phyloP scores from a whole-genome alignment of 2,329 filamentous ascomycete species.

The Penicillium rolfsii region DNA sequence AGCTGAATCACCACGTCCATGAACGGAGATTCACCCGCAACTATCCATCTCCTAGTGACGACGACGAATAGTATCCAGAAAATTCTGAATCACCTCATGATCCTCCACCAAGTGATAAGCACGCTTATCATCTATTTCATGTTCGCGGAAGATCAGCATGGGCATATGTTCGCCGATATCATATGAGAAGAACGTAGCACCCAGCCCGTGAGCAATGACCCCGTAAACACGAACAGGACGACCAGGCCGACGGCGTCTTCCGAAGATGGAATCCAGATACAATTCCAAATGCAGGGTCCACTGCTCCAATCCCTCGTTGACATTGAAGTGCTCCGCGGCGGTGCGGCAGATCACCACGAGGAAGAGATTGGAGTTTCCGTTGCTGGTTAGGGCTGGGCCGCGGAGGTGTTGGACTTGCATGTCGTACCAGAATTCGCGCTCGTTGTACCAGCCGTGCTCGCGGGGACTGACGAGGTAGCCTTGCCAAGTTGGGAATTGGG shows the following conservation, averaged over 20 bases:
- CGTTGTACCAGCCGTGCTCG: conserved; percentile 2
- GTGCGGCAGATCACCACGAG: conserved; percentile 8
- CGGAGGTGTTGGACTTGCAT: conserved; percentile 3
- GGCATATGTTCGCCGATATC: background rate
- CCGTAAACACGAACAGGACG: background rate
- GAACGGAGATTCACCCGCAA: background rate
- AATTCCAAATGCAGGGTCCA: background rate
- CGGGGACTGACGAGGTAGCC: conserved; percentile 1
- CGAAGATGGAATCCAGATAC: conserved; percentile 2
- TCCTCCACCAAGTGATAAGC: background rate
- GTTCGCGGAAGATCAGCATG: background rate
- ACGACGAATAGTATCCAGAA: background rate
- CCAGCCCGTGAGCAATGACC: background rate
- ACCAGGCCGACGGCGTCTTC: background rate
- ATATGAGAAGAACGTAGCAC: background rate
- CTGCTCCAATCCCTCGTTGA: background rate
- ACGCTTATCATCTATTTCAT: background rate
- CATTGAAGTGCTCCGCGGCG: background rate
- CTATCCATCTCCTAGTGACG: background rate
- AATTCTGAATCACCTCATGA: background rate
- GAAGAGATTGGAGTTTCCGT: background rate
- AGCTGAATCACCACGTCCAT: background rate
- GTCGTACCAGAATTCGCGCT: conserved; percentile 4
- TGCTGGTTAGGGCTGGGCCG: background rate
- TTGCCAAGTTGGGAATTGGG: background rate